Evolutionary conservation across 306 rosid species (phyloP).

Genomic region (Gynostemma pentaphyllum): DNA sequence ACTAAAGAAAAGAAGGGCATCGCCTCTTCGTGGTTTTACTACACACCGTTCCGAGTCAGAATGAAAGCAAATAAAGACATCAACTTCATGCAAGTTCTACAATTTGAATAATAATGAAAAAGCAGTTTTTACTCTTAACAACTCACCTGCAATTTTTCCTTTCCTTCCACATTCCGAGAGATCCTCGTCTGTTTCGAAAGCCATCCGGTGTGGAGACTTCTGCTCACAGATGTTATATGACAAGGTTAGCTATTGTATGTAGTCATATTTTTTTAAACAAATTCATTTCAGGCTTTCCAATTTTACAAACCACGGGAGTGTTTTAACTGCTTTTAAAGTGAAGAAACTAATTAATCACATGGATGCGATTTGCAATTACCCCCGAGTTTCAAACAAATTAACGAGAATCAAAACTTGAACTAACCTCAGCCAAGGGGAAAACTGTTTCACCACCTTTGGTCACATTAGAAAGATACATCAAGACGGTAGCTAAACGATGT

Average conservation of each 20-base stretch:
- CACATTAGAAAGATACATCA: constrained; percentile 83
- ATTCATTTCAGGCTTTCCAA: not conserved
- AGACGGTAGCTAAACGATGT: constrained; percentile 82
- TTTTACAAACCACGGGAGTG: too few relatives aligned
- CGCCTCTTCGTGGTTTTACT: constrained; percentile 94
- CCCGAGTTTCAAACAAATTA: too few relatives aligned
- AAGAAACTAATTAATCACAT: too few relatives aligned
- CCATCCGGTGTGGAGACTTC: constrained; percentile 49
- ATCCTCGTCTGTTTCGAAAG: constrained; percentile 28
- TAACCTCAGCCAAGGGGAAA: constrained; percentile 86
- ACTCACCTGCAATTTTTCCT: constrained; percentile 89
- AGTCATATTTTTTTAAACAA: not conserved
- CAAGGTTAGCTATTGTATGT: not conserved
- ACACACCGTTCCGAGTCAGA: constrained; percentile 6
- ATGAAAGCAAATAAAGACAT: constrained; percentile 8
- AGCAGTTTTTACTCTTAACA: constrained; percentile 3
- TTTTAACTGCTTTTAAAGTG: too few relatives aligned
- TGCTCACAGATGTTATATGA: constrained; percentile 17
- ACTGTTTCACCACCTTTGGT: constrained; percentile 92
- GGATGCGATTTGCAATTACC: too few relatives aligned
- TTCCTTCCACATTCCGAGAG: constrained; percentile 86
- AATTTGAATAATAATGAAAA: not conserved
- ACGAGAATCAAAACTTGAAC: constrained; percentile 36
- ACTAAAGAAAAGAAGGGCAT: constrained; percentile 96
- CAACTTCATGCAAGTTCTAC: not conserved